Percentiles rank a stretch among this genome's conserved stretches.
These are phyloP conservation scores for Penicillium bovifimosum DNA, from an alignment of 495 filamentous ascomycete species.

Conservation along the genomic window DNA sequence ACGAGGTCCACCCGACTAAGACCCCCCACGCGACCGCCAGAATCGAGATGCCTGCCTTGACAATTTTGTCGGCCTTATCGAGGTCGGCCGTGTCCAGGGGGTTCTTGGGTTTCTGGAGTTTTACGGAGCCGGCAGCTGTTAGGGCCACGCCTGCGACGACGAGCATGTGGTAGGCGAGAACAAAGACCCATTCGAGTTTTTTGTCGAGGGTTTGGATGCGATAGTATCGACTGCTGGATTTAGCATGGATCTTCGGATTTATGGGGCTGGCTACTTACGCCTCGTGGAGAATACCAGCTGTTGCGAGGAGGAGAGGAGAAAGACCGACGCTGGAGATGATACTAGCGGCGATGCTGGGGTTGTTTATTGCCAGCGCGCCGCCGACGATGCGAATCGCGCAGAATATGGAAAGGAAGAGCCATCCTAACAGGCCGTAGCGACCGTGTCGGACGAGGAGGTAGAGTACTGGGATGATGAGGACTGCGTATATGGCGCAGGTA, in stretches of 20 bases:
- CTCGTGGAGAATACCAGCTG: constrained; percentile 35
- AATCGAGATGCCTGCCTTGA: constrained; percentile 6
- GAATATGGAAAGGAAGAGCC: constrained; percentile 35
- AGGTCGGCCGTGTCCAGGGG: too few relatives aligned
- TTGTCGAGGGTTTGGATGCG: neutral
- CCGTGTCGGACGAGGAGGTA: constrained; percentile 33
- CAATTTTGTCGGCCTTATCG: neutral
- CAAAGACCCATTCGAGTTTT: neutral
- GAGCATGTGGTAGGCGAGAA: constrained; percentile 2
- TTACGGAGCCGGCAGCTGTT: constrained; percentile 3
- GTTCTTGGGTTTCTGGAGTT: neutral
- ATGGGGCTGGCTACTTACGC: constrained; percentile 24
- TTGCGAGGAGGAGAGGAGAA: constrained; percentile 37
- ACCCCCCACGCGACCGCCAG: neutral
- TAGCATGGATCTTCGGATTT: neutral
- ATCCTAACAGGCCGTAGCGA: constrained; percentile 30
- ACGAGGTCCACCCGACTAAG: neutral
- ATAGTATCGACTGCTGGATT: neutral
- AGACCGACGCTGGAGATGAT: constrained; percentile 39
- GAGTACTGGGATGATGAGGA: constrained; percentile 23
- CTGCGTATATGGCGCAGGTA: constrained; percentile 32
- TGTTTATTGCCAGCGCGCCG: constrained; percentile 26
- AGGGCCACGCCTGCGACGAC: constrained; percentile 4
- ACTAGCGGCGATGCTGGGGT: constrained; percentile 22
- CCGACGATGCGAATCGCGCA: constrained; percentile 33